phyloP scores from a whole-genome alignment of 1,139 yeast genomes.

The Geotrichum cucujoidarum region DNA sequence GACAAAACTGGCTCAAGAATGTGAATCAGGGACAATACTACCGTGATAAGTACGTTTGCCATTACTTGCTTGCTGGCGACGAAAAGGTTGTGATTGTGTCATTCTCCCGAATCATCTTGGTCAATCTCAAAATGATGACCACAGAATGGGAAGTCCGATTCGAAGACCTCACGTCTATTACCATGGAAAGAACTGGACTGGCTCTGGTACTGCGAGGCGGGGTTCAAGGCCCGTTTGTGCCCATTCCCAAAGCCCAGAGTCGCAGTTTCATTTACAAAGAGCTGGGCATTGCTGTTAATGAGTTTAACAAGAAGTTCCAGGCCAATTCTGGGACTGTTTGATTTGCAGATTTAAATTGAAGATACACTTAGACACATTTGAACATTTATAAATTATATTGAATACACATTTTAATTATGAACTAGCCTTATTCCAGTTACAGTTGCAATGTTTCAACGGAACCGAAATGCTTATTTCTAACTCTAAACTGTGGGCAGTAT shows the following conservation, averaged over 20 bases:
- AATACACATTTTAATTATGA: too few species aligned
- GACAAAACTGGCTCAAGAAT: constrained; percentile 83
- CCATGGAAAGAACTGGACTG: constrained; percentile 76
- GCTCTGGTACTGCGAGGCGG: constrained; percentile 56
- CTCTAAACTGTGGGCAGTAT: too few species aligned
- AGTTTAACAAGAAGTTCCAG: constrained; percentile 47
- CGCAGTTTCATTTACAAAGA: constrained; percentile 63
- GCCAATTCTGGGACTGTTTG: too few species aligned
- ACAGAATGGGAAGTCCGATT: constrained; percentile 63
- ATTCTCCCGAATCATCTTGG: constrained; percentile 60
- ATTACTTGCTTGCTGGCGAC: constrained; percentile 66
- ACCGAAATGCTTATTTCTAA: too few species aligned
- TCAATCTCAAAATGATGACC: constrained; percentile 55
- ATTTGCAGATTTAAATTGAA: constrained; percentile 26
- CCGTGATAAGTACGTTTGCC: constrained; percentile 75
- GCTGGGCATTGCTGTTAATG: constrained; percentile 75
- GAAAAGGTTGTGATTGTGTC: constrained; percentile 76
- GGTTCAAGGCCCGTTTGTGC: constrained; percentile 68
- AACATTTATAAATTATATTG: too few species aligned
- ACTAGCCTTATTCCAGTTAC: too few species aligned
- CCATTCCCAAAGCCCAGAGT: constrained; percentile 63
- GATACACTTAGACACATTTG: not conserved
- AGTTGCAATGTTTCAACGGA: too few species aligned
- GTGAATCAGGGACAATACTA: constrained; percentile 73
- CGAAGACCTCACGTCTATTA: constrained; percentile 58